These are phyloP conservation scores for Penicillium goetzii DNA, from an alignment of 495 filamentous ascomycete species.

Conservation along the genomic window DNA sequence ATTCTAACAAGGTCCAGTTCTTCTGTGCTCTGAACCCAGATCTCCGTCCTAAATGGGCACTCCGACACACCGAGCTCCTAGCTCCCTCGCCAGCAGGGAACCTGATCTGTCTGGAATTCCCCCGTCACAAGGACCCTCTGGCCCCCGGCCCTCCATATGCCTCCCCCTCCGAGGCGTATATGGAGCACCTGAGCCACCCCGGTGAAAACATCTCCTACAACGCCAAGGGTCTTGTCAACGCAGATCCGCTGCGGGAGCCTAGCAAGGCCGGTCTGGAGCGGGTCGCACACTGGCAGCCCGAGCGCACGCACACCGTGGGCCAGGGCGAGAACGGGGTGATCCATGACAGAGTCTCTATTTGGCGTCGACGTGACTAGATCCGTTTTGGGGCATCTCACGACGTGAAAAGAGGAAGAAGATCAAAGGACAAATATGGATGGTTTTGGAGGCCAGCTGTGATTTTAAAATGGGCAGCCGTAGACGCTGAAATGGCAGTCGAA, in stretches of 20 bases:
- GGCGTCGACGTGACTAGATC: constrained; percentile 39
- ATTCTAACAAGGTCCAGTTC: constrained; percentile 58
- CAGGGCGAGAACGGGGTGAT: constrained; percentile 41
- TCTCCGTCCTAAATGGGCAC: constrained; percentile 70
- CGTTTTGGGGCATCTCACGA: background rate
- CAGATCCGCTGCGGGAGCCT: constrained; percentile 43
- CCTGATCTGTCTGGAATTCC: constrained; percentile 82
- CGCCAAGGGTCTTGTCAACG: constrained; percentile 54
- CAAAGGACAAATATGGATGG: background rate
- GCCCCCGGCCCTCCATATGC: constrained; percentile 72
- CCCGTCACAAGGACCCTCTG: constrained; percentile 65
- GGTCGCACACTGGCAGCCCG: constrained; percentile 67
- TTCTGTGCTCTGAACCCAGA: constrained; percentile 73
- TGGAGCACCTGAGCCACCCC: constrained; percentile 66
- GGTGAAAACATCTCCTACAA: constrained; percentile 67
- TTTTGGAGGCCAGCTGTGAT: background rate
- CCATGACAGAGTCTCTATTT: constrained; percentile 44
- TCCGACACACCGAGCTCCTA: constrained; percentile 66
- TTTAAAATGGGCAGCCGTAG: background rate
- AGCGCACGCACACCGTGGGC: constrained; percentile 63
- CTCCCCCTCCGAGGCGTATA: constrained; percentile 63
- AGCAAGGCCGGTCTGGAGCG: constrained; percentile 56
- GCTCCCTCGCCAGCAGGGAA: constrained; percentile 56
- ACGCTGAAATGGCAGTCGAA: background rate
- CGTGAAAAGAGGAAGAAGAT: constrained; percentile 12